Evolutionary conservation across 306 rosid species (phyloP).

Genomic region (Rosa lucieae): DNA sequence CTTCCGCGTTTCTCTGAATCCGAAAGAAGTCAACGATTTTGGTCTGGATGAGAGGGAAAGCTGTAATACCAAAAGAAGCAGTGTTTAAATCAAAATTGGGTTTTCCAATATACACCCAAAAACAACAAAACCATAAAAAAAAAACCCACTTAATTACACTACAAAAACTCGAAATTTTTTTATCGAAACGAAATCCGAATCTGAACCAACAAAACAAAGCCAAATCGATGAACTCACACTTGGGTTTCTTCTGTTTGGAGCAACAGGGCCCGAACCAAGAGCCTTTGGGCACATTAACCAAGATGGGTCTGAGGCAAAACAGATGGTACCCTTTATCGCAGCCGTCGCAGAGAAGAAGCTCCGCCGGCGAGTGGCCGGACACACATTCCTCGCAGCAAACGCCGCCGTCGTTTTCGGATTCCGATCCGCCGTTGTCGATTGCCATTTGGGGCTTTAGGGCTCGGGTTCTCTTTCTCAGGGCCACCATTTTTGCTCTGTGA

Average conservation of each 20-base stretch:
- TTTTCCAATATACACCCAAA: neutral
- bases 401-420: slow-evolving; percentile 22
- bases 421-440: neutral
- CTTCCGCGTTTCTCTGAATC: slow-evolving; percentile 48
- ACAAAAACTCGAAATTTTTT: neutral
- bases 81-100: neutral
- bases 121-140: neutral
- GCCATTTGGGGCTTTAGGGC: slow-evolving; percentile 46
- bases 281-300: slow-evolving; percentile 64
- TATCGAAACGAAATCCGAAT: neutral
- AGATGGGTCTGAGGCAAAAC: slow-evolving; percentile 75
- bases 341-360: slow-evolving; percentile 75
- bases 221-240: slow-evolving; percentile 35
- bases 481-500: slow-evolving; percentile 18
- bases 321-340: slow-evolving; percentile 74
- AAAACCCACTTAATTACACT: neutral
- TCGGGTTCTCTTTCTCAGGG: slow-evolving; percentile 49
- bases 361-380: slow-evolving; percentile 56
- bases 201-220: neutral
- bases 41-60: slow-evolving; percentile 83
- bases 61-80: slow-evolving; percentile 41
- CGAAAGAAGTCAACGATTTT: slow-evolving; percentile 82
- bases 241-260: slow-evolving; percentile 44
- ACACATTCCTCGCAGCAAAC: slow-evolving; percentile 54
- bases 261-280: slow-evolving; percentile 78